Conservation (phyloP, 1,284 basidiomycete species). For the Cryptococcus hybrid region DNA sequence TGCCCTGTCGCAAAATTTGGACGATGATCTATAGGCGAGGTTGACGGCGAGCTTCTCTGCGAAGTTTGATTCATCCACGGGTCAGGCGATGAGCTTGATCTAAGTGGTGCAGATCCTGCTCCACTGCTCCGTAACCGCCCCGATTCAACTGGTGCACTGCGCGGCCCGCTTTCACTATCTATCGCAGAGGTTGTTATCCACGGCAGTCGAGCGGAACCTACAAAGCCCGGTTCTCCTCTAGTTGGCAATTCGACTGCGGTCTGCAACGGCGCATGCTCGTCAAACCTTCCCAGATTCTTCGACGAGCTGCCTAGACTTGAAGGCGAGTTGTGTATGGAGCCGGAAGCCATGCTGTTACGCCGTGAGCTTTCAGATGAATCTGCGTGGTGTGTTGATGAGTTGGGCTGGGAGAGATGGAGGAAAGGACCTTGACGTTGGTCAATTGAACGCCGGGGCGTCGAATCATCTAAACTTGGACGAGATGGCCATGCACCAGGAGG, state of each 20-base stretch:
- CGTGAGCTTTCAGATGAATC: conserved; percentile 12
- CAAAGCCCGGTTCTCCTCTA: conserved; percentile 1
- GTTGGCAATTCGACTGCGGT: not conserved
- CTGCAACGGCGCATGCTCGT: not conserved
- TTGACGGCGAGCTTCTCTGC: conserved; percentile 15
- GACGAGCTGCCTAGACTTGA: conserved; percentile 25
- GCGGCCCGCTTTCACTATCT: conserved; percentile 18
- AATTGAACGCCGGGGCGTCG: conserved; percentile 9
- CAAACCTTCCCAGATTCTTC: conserved; percentile 6
- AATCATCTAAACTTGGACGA: conserved; percentile 1
- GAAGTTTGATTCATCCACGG: conserved; percentile 22
- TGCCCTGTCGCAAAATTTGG: conserved; percentile 11
- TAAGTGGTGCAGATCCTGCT: conserved; percentile 18
- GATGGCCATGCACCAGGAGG: conserved; percentile 10
- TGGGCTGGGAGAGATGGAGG: not conserved
- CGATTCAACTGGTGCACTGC: conserved; percentile 25
- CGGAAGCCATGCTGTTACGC: conserved; percentile 18
- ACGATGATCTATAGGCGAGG: conserved; percentile 30
- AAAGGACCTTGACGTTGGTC: conserved; percentile 5
- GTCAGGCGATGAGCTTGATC: conserved; percentile 40
- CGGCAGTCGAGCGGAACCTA: conserved; percentile 15
- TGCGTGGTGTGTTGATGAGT: not conserved
- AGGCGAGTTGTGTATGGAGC: conserved; percentile 22
- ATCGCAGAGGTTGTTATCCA: conserved; percentile 25
- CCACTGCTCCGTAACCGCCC: conserved; percentile 8